Evolutionary conservation across 257 asterid species (phyloP).

Genomic region (Solanum microdontum): DNA sequence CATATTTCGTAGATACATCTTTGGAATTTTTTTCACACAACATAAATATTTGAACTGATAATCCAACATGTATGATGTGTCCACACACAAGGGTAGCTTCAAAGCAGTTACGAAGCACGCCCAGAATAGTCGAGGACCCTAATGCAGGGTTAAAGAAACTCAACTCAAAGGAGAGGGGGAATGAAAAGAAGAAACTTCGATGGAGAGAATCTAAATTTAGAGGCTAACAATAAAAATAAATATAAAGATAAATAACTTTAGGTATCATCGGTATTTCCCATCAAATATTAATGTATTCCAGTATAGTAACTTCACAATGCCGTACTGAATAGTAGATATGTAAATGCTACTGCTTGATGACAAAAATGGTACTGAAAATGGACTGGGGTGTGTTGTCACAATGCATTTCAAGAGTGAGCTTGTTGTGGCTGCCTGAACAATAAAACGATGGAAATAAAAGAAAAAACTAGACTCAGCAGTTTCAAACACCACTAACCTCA

Average conservation of each 20-base stretch:
- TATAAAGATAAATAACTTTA: background rate
- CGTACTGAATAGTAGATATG: background rate
- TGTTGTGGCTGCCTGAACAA: background rate
- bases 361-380: background rate
- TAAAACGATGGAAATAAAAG: background rate
- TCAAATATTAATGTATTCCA: background rate
- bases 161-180: background rate
- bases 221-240: background rate
- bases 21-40: background rate
- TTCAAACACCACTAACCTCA: constrained; percentile 1
- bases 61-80: background rate
- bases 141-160: background rate
- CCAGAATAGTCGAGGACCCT: background rate
- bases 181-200: background rate
- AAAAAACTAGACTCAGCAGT: background rate
- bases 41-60: background rate
- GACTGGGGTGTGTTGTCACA: background rate
- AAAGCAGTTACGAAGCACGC: background rate
- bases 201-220: background rate
- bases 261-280: background rate
- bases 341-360: constrained; percentile 1
- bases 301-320: constrained; percentile 2
- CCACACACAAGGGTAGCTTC: background rate
- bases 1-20: too few relatives aligned
- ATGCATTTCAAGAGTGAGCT: background rate